These are phyloP conservation scores for Termitomyces bulborhizus DNA, from an alignment of 768 basidiomycete genomes.

Conservation along the genomic window DNA sequence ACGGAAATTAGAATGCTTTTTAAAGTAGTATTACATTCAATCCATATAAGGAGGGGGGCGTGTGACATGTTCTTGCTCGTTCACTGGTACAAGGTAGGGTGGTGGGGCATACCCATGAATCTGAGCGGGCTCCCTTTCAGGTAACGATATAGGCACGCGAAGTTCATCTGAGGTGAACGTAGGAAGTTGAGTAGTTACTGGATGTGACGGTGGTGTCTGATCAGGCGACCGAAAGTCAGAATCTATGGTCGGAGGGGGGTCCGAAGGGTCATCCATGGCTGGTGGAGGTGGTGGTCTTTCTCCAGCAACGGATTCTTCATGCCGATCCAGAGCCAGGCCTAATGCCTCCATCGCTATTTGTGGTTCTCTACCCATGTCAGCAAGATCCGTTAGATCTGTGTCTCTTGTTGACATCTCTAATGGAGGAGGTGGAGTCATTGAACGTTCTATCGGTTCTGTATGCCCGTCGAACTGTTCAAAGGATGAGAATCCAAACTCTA, in stretches of 20 bases:
- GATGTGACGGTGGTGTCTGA: slow-evolving; percentile 24
- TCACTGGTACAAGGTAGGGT: slow-evolving; percentile 62
- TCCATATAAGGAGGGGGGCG: slow-evolving; percentile 63
- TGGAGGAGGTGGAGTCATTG: slow-evolving; percentile 68
- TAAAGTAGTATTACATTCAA: slow-evolving; percentile 18
- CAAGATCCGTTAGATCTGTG: slow-evolving; percentile 61
- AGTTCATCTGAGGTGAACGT: slow-evolving; percentile 25
- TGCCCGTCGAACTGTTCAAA: slow-evolving; percentile 81
- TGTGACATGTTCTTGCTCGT: slow-evolving; percentile 46
- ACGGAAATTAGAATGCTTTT: slow-evolving; percentile 6
- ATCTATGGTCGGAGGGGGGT: slow-evolving; percentile 86
- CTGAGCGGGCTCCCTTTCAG: slow-evolving; percentile 26
- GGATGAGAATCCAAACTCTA: slow-evolving; percentile 64
- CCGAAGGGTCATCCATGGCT: slow-evolving; percentile 80
- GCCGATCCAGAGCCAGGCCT: slow-evolving; percentile 51
- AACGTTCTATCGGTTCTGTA: slow-evolving; percentile 56
- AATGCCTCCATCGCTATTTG: slow-evolving; percentile 51
- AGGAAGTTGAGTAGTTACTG: slow-evolving; percentile 27
- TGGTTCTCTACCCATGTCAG: slow-evolving; percentile 44
- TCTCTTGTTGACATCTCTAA: slow-evolving; percentile 72
- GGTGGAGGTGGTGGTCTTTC: slow-evolving; percentile 66
- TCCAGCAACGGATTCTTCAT: slow-evolving; percentile 29
- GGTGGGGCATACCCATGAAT: slow-evolving; percentile 66
- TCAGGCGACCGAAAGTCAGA: slow-evolving; percentile 62
- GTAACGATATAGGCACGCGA: slow-evolving; percentile 22